Base-by-base conservation (phyloP, 176 grass and related monocot genomes). In the Areca catechu region DNA sequence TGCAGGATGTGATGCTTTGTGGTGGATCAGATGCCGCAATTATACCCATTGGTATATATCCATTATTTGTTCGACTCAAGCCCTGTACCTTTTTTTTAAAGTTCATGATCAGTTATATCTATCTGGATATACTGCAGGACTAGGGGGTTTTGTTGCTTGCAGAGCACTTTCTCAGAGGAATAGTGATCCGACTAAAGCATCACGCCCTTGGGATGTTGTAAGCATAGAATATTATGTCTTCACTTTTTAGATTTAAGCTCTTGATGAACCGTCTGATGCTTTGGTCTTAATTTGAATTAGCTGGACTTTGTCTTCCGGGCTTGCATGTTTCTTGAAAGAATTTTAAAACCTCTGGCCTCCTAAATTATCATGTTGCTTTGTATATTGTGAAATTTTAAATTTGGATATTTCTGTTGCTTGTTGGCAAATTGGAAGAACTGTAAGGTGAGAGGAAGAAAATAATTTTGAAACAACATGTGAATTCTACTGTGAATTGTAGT, bases 61-160 rank as follows among this genome's bases (percentile, higher is more conserved):
- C 34, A 43, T 43, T 12, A 43, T 2, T 43, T 14, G 34, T 43
- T 43, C 9, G 1, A 12, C 34, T 14, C 10, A 43, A 43, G 7
- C 34, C 34, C 1, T 43, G 34, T 3, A 14, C 34, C 0, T 43
- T 29, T 29, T 29, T 29, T 43, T 43, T 43, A 12, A 2, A 43
- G 34, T 12, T 43, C 9, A 43, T 12, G 34, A 43, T 12, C 34
- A 14, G 34, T 43, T 43, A 12, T 14, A 43, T 16, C 64, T 73
- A 54, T 63, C 17, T 15, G 22, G 27, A 49, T 47, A 14, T 43
- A 43, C 23, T 88, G 58, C 67, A 98, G 94, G 94, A 60, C 37
- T 98, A 61, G 94, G 94, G 71, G 94, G 94, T 61, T 98, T 98
- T 86, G 94, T 98, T 51, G 94, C 94, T 17, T 98, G 94, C 63